Conservation (phyloP, 345 rosid species). For the Iberis pinnata region DNA sequence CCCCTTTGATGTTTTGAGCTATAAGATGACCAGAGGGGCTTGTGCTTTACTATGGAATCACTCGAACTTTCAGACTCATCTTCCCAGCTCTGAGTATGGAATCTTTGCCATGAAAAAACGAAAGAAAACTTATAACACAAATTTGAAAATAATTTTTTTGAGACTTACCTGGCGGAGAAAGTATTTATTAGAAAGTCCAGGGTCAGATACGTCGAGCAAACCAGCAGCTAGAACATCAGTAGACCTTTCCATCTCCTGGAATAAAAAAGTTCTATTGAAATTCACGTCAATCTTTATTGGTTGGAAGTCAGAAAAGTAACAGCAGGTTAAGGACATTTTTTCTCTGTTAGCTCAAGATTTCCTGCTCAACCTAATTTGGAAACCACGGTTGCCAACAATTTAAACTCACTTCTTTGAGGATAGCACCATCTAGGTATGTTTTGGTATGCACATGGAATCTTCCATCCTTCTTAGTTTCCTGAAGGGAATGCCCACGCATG, state of each 20-base stretch:
- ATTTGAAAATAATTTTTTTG: background rate
- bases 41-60: constrained; percentile 86
- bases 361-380: constrained; percentile 10
- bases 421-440: constrained; percentile 90
- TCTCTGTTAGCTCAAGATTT: constrained; percentile 8
- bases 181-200: constrained; percentile 83
- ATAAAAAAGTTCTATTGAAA: constrained; percentile 3
- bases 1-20: constrained; percentile 42
- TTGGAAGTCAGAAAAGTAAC: constrained; percentile 15
- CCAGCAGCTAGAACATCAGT: constrained; percentile 98
- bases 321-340: constrained; percentile 3
- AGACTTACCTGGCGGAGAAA: constrained; percentile 77
- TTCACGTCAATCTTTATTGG: constrained; percentile 4
- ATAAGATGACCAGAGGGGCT: constrained; percentile 86
- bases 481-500: constrained; percentile 94
- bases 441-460: constrained; percentile 94
- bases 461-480: constrained; percentile 91
- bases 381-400: constrained; percentile 1
- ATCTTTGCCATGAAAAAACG: constrained; percentile 8
- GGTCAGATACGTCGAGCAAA: constrained; percentile 89
- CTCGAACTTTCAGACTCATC: constrained; percentile 61
- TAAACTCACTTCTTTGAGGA: constrained; percentile 80
- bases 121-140: background rate
- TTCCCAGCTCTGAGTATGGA: constrained; percentile 62
- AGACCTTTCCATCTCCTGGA: constrained; percentile 95